Percentiles rank a stretch among this genome's conserved stretches.
Conservation (phyloP, 2,329 filamentous ascomycete genomes). For the Nigrospora oryzae region DNA sequence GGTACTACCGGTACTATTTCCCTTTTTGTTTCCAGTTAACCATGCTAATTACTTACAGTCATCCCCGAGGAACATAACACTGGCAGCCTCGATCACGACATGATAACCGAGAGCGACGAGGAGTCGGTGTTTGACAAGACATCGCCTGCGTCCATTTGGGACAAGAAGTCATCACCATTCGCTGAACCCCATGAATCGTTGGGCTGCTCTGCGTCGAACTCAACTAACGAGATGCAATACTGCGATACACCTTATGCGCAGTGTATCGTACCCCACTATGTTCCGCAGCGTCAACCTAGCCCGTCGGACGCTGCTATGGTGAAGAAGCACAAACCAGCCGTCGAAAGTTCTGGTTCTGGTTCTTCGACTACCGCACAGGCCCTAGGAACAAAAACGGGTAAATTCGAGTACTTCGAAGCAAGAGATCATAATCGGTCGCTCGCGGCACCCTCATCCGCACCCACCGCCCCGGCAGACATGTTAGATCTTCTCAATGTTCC, state of each 20-base stretch:
- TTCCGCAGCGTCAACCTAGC: conserved; percentile 12
- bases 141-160: background rate
- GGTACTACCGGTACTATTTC: too few species aligned
- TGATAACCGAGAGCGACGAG: background rate
- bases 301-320: conserved; percentile 21
- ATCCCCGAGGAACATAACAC: background rate
- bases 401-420: conserved; percentile 29
- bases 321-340: conserved; percentile 10
- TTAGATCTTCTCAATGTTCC: too few species aligned
- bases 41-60: too few species aligned
- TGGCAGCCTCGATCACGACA: background rate
- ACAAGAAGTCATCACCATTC: background rate
- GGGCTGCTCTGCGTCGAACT: too few species aligned
- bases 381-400: conserved; percentile 26
- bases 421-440: conserved; percentile 25
- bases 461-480: too few species aligned
- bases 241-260: background rate
- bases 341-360: too few species aligned
- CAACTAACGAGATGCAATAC: too few species aligned
- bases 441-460: too few species aligned
- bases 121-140: background rate
- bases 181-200: background rate
- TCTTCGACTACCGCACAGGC: conserved; percentile 14
- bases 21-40: too few species aligned
- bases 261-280: background rate